A percentile compares a stretch with the other conserved stretches of the same genome.
Conservation (phyloP, 371 early-diverging fungal genomes). For the Mortierella sp. region DNA sequence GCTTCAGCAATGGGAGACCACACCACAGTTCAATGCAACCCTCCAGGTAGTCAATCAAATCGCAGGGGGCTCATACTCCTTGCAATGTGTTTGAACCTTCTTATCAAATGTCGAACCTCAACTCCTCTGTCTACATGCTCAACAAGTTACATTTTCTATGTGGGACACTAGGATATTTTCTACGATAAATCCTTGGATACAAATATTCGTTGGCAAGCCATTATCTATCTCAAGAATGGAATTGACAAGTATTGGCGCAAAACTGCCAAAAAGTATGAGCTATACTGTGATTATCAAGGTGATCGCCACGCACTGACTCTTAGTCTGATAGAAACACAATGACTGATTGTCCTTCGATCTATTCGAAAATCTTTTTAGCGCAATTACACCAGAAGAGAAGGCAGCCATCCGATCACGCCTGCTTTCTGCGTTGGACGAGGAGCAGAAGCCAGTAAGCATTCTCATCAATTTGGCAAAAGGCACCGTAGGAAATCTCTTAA, state of each 20-base stretch:
- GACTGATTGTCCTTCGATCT: neutral
- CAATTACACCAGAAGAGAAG: constrained; percentile 79
- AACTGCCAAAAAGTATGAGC: constrained; percentile 75
- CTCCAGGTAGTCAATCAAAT: constrained; percentile 69
- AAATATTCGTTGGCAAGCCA: constrained; percentile 82
- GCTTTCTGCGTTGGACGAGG: constrained; percentile 74
- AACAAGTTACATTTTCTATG: neutral
- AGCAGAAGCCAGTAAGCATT: constrained; percentile 70
- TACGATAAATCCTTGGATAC: constrained; percentile 73
- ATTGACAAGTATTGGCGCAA: constrained; percentile 92
- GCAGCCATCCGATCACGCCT: constrained; percentile 69
- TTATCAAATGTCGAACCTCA: neutral
- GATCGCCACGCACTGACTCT: neutral
- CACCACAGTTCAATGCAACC: constrained; percentile 78
- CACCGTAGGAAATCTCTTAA: neutral
- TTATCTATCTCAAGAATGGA: constrained; percentile 90
- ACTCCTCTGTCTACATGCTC: neutral
- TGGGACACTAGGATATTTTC: constrained; percentile 78
- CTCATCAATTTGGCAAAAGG: neutral
- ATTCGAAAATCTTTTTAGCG: constrained; percentile 55
- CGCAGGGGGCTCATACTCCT: neutral
- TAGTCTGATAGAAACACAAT: no score
- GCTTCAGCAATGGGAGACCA: constrained; percentile 82
- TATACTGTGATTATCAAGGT: neutral
- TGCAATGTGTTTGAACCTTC: neutral